These are phyloP conservation scores for Magnolia changhungtana DNA, from an alignment of 164 flowering plant species.

Conservation along the genomic window DNA sequence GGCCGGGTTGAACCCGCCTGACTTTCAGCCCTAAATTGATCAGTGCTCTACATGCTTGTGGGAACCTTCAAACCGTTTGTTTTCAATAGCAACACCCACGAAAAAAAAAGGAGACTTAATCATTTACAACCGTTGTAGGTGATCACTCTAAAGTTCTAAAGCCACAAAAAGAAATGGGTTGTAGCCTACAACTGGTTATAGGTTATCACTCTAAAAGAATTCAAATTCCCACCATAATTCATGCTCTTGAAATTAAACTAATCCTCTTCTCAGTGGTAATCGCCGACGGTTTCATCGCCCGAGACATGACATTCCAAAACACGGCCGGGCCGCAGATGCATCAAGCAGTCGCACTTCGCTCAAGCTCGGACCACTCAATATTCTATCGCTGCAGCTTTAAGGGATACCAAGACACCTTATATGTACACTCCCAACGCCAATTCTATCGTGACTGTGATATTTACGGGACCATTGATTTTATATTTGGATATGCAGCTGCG, in stretches of 20 bases:
- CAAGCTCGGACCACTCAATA: slow-evolving; percentile 43
- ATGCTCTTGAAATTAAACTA: neutral
- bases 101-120: too few relatives aligned
- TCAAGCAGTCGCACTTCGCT: slow-evolving; percentile 62
- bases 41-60: too few relatives aligned
- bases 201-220: too few relatives aligned
- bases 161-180: too few relatives aligned
- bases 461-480: slow-evolving; percentile 60
- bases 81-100: too few relatives aligned
- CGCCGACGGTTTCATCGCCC: slow-evolving; percentile 51
- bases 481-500: slow-evolving; percentile 51
- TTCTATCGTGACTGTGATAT: slow-evolving; percentile 57
- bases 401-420: slow-evolving; percentile 66
- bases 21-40: too few relatives aligned
- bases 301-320: slow-evolving; percentile 55
- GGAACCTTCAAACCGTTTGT: too few relatives aligned
- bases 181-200: too few relatives aligned
- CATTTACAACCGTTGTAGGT: too few relatives aligned
- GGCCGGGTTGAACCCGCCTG: too few relatives aligned
- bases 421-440: slow-evolving; percentile 50
- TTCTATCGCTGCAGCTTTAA: slow-evolving; percentile 53
- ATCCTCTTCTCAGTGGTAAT: slow-evolving; percentile 29
- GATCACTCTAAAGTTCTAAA: too few relatives aligned
- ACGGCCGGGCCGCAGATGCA: slow-evolving; percentile 59
- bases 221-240: too few relatives aligned